Percentiles rank a stretch among this genome's conserved stretches.
Conservation (phyloP, 257 asterid genomes). For the Dorcoceras hygrometricum region DNA sequence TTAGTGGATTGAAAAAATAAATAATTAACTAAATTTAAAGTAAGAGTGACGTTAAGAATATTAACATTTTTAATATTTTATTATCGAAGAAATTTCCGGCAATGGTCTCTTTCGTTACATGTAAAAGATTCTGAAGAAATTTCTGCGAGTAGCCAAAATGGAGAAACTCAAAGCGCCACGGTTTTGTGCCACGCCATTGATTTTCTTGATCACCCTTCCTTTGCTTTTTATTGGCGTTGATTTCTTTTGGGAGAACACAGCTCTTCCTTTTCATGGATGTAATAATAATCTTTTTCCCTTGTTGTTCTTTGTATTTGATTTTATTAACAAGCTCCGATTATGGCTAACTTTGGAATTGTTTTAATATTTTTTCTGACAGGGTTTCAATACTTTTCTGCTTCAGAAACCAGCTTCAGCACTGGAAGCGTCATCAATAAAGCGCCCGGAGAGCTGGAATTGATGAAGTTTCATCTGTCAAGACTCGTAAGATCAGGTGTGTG, state of each 20-base stretch:
- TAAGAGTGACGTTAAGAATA: not conserved
- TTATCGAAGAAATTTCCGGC: conserved; percentile 12
- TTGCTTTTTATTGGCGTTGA: conserved; percentile 33
- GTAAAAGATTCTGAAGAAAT: not conserved
- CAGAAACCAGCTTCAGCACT: conserved; percentile 11
- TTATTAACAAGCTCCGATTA: not conserved
- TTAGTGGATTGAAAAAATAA: not conserved
- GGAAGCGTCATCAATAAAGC: conserved; percentile 12
- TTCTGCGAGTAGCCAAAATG: conserved; percentile 20
- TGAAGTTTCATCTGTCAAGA: conserved; percentile 31
- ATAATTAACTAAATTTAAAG: not conserved
- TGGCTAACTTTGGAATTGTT: not conserved
- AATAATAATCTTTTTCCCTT: conserved; percentile 5
- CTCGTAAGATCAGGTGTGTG: conserved; percentile 40
- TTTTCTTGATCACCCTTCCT: conserved; percentile 33
- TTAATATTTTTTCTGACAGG: conserved; percentile 28
- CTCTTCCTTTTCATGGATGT: conserved; percentile 35
- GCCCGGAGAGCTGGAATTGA: conserved; percentile 21
- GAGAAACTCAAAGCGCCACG: conserved; percentile 33
- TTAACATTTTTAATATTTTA: not conserved
- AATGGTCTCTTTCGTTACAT: conserved; percentile 19
- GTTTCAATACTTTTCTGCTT: conserved; percentile 32
- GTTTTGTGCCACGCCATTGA: conserved; percentile 33
- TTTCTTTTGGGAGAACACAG: conserved; percentile 34
- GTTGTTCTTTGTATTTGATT: not conserved